Percentiles rank a stretch among this genome's conserved stretches.
These are phyloP conservation scores for Aspergillus conjunctus DNA, from an alignment of 495 filamentous ascomycete species.

Conservation along the genomic window DNA sequence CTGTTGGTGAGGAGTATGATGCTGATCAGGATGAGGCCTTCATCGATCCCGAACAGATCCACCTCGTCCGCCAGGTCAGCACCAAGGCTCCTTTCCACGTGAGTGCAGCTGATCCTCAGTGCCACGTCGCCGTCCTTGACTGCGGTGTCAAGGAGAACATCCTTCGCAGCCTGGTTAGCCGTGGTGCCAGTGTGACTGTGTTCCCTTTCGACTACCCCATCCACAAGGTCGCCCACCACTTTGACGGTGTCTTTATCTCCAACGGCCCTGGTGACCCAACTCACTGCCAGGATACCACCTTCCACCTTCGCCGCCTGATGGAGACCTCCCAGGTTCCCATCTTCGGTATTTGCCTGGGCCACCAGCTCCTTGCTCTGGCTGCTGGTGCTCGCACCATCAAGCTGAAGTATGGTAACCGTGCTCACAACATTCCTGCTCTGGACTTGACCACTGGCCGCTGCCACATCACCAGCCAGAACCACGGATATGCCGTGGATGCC, in stretches of 20 bases:
- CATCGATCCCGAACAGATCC: conserved; percentile 92
- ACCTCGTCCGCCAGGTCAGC: conserved; percentile 91
- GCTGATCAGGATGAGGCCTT: conserved; percentile 97
- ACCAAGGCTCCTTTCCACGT: conserved; percentile 98
- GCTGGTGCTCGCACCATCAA: conserved; percentile 85
- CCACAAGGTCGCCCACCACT: conserved; percentile 96
- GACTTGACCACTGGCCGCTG: conserved; percentile 94
- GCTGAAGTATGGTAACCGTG: conserved; percentile 96
- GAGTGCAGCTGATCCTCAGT: conserved; percentile 71
- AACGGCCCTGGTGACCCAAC: conserved; percentile 98
- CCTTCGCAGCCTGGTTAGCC: conserved; percentile 84
- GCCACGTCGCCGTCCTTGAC: conserved; percentile 93
- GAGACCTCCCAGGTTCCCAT: conserved; percentile 86
- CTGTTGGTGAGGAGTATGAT: conserved; percentile 97
- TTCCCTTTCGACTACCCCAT: conserved; percentile 97
- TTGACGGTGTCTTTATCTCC: conserved; percentile 95
- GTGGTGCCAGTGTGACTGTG: conserved; percentile 84
- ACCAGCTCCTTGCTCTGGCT: conserved; percentile 78
- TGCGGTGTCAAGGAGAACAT: conserved; percentile 99
- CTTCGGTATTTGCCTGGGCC: conserved; percentile 96
- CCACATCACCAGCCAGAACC: conserved; percentile 98
- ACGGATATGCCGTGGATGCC: conserved; percentile 95
- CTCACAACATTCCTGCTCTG: conserved; percentile 95
- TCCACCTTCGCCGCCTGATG: conserved; percentile 86
- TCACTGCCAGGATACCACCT: conserved; percentile 89